These are phyloP conservation scores for Ustilago sp. DNA, from an alignment of 1,284 basidiomycete genomes.

Conservation along the genomic window DNA sequence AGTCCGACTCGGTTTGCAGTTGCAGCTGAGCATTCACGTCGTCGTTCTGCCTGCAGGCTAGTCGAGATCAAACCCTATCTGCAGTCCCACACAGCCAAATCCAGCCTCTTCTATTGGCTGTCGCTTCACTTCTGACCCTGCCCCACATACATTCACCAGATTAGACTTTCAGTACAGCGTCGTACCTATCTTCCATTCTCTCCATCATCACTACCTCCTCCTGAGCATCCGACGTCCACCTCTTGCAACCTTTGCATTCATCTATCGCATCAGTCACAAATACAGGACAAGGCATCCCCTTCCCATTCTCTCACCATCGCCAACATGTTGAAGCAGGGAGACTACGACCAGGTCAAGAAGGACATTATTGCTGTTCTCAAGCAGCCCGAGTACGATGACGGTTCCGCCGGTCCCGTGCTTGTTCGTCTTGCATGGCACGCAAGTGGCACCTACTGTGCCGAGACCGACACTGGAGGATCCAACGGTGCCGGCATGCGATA, in stretches of 20 bases:
- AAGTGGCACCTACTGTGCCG: conserved; percentile 67
- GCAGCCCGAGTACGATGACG: conserved; percentile 68
- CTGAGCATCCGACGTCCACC: conserved; percentile 1
- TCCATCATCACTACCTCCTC: neutral
- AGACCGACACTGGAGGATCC: conserved; percentile 72
- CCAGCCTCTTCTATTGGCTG: conserved; percentile 22
- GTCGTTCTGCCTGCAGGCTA: neutral
- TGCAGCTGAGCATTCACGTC: conserved; percentile 20
- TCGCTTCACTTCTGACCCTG: neutral
- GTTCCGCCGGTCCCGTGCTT: conserved; percentile 65
- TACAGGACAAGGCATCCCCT: neutral
- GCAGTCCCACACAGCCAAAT: conserved; percentile 27
- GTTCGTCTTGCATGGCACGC: conserved; percentile 69
- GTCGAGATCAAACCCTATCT: conserved; percentile 28
- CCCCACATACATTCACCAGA: conserved; percentile 12
- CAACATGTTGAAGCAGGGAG: conserved; percentile 54
- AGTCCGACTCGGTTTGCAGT: neutral
- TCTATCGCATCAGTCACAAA: neutral
- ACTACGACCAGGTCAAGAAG: conserved; percentile 65
- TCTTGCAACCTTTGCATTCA: neutral
- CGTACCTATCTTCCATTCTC: conserved; percentile 3
- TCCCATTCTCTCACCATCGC: neutral
- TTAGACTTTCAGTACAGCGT: neutral
- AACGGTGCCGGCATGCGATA: conserved; percentile 72
- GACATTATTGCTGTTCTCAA: conserved; percentile 65